These are phyloP conservation scores for Brasenia schreberi DNA, from an alignment of 164 flowering plant species.

Conservation along the genomic window DNA sequence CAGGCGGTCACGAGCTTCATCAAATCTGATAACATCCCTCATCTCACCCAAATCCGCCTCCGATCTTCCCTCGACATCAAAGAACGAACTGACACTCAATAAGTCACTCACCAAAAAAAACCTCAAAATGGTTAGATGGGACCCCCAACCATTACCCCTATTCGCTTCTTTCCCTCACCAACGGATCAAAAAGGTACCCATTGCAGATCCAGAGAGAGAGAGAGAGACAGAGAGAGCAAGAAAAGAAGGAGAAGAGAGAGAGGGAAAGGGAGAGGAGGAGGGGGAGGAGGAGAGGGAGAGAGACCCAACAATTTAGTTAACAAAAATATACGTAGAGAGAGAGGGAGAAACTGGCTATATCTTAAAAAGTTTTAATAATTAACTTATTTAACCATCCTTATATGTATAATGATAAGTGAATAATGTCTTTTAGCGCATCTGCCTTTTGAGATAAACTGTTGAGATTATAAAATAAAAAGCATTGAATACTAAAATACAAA, in stretches of 20 bases:
- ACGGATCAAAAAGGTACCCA: not conserved
- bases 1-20: conserved; percentile 65
- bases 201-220: not conserved
- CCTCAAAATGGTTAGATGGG: not conserved
- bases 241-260: not conserved
- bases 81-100: not conserved
- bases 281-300: not conserved
- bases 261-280: no score
- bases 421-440: no score
- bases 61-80: conserved; percentile 11
- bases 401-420: no score
- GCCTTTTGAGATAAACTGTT: no score
- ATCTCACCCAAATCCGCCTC: conserved; percentile 46
- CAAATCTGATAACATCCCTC: conserved; percentile 72
- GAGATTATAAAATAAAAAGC: no score
- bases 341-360: not conserved
- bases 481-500: no score
- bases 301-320: not conserved
- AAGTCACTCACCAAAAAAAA: not conserved
- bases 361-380: not conserved
- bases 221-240: not conserved
- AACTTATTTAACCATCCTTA: no score
- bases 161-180: not conserved
- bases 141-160: not conserved
- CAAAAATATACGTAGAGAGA: not conserved